These are phyloP conservation scores for Hibiscus trionum DNA, from an alignment of 345 rosid genomes.

Conservation along the genomic window DNA sequence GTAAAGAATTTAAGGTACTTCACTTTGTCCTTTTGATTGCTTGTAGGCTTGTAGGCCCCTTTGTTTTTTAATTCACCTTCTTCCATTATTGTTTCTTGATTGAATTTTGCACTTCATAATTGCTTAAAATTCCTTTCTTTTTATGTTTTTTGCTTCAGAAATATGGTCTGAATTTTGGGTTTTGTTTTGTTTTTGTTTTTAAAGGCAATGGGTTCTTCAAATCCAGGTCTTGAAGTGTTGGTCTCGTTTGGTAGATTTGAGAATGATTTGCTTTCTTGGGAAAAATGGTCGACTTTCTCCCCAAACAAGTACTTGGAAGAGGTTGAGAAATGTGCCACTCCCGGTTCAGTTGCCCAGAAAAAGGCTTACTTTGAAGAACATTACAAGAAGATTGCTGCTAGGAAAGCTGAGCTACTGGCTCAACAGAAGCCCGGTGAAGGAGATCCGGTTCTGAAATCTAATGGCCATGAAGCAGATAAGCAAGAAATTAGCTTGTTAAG, in stretches of 20 bases:
- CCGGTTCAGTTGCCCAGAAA: conserved; percentile 95
- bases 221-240: conserved; percentile 59
- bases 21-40: conserved; percentile 20
- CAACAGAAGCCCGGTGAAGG: conserved; percentile 53
- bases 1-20: conserved; percentile 46
- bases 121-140: conserved; percentile 11
- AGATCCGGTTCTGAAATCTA: conserved; percentile 27
- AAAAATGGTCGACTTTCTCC: conserved; percentile 82
- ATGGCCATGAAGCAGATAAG: conserved; percentile 25
- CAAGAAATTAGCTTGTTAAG: conserved; percentile 25
- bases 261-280: conserved; percentile 90
- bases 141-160: conserved; percentile 13
- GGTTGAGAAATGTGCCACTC: conserved; percentile 89
- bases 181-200: conserved; percentile 16
- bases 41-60: conserved; percentile 10
- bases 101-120: conserved; percentile 8
- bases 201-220: conserved; percentile 44
- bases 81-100: conserved; percentile 16
- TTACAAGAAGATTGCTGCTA: conserved; percentile 82
- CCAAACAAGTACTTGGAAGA: conserved; percentile 94
- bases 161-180: conserved; percentile 11
- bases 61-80: conserved; percentile 3
- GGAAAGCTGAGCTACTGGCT: conserved; percentile 63
- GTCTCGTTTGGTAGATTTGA: conserved; percentile 91
- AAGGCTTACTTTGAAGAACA: conserved; percentile 95